These are phyloP conservation scores for Ophiostoma pallidulum DNA, from an alignment of 2,329 filamentous ascomycete species.

Conservation along the genomic window DNA sequence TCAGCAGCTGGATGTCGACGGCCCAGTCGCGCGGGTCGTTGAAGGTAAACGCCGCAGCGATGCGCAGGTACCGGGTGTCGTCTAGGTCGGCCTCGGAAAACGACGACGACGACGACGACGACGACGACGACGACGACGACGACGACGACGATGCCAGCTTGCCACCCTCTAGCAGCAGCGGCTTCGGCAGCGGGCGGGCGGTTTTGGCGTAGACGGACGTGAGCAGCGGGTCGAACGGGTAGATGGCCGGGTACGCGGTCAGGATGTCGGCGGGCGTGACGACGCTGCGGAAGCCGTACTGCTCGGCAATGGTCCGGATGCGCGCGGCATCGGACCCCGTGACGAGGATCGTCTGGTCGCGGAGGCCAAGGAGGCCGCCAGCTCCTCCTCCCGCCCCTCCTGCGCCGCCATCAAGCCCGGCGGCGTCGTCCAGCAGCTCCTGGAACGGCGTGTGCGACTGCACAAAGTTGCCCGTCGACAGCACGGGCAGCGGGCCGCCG, in stretches of 20 bases:
- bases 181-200: constrained; percentile 47
- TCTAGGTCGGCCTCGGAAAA: constrained; percentile 8
- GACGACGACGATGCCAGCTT: constrained; percentile 21
- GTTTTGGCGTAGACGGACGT: constrained; percentile 50
- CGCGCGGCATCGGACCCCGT: constrained; percentile 59
- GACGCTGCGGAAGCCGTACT: constrained; percentile 71
- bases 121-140: background rate
- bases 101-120: background rate
- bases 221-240: constrained; percentile 69
- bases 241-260: constrained; percentile 61
- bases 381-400: background rate
- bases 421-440: constrained; percentile 40
- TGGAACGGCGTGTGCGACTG: constrained; percentile 89
- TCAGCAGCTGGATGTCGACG: constrained; percentile 73
- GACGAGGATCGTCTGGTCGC: constrained; percentile 60
- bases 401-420: constrained; percentile 7
- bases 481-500: constrained; percentile 51
- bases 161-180: constrained; percentile 30
- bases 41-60: constrained; percentile 88
- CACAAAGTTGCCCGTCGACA: constrained; percentile 64
- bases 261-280: constrained; percentile 81
- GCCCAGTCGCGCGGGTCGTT: constrained; percentile 97
- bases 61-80: constrained; percentile 45
- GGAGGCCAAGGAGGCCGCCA: constrained; percentile 40
- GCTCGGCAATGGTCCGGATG: constrained; percentile 64